These are phyloP conservation scores for Rubia balearica DNA, from an alignment of 305 asterid species.

Conservation along the genomic window DNA sequence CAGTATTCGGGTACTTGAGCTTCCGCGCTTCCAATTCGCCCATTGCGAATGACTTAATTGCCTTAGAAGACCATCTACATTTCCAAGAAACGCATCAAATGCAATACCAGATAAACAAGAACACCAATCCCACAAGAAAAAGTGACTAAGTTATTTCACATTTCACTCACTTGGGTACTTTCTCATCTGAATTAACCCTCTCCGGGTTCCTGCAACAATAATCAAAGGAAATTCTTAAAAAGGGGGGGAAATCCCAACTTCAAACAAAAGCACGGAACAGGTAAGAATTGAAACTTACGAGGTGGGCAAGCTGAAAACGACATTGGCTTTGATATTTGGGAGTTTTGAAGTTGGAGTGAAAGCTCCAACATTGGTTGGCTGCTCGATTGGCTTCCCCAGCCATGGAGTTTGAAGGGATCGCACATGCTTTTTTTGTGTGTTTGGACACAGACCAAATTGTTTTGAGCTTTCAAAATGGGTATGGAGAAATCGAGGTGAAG, in stretches of 20 bases:
- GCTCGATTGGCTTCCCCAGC: slow-evolving; percentile 28
- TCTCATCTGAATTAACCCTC: slow-evolving; percentile 29
- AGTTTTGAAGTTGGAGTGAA: slow-evolving; percentile 18
- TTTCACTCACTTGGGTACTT: slow-evolving; percentile 51
- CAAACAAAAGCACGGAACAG: neutral
- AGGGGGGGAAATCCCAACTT: neutral
- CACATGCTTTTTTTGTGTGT: slow-evolving; percentile 11
- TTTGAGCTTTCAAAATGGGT: slow-evolving; percentile 17
- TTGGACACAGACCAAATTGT: slow-evolving; percentile 1
- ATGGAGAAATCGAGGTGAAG: slow-evolving; percentile 15
- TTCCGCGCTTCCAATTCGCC: slow-evolving; percentile 61
- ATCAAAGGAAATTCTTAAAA: neutral
- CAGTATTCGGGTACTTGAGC: slow-evolving; percentile 44
- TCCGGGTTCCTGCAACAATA: slow-evolving; percentile 47
- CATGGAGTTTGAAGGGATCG: slow-evolving; percentile 22
- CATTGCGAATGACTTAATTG: slow-evolving; percentile 56
- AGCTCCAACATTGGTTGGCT: slow-evolving; percentile 23
- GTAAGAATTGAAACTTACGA: slow-evolving; percentile 27
- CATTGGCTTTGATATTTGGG: slow-evolving; percentile 29
- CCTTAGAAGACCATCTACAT: slow-evolving; percentile 62
- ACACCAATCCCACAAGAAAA: slow-evolving; percentile 10
- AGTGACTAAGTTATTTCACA: slow-evolving; percentile 4
- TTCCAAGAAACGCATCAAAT: slow-evolving; percentile 27
- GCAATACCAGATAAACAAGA: neutral
- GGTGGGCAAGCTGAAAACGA: slow-evolving; percentile 42